A percentile compares a stretch with the other conserved stretches of the same genome.
phyloP scores from a whole-genome alignment of 768 basidiomycete species.

The Mycena indigotica region DNA sequence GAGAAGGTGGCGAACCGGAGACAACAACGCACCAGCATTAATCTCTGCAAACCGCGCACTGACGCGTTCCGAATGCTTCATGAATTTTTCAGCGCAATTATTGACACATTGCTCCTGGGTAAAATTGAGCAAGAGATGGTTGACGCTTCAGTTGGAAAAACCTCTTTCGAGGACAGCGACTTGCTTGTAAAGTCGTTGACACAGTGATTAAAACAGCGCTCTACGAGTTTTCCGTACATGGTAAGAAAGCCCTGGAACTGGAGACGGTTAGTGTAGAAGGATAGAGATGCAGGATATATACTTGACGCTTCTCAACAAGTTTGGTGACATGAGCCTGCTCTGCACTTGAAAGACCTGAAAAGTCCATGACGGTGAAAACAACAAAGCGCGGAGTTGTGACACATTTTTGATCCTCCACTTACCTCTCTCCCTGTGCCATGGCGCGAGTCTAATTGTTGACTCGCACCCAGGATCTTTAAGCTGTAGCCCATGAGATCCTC shows the following conservation, averaged over 20 bases:
- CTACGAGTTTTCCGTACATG: slow-evolving; percentile 92
- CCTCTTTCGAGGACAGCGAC: slow-evolving; percentile 92
- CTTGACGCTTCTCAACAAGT: slow-evolving; percentile 97
- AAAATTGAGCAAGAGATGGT: slow-evolving; percentile 4
- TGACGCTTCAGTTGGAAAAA: slow-evolving; percentile 28
- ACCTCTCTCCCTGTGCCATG: no score
- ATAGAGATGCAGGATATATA: slow-evolving; percentile 29
- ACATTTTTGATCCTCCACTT: background rate
- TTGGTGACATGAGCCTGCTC: slow-evolving; percentile 97
- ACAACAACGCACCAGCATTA: slow-evolving; percentile 73
- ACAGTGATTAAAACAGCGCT: slow-evolving; percentile 94
- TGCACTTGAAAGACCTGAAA: slow-evolving; percentile 83
- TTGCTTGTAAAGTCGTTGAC: slow-evolving; percentile 97
- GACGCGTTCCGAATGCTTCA: slow-evolving; percentile 94
- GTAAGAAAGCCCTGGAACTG: slow-evolving; percentile 99
- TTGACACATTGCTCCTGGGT: slow-evolving; percentile 81
- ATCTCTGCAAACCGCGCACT: slow-evolving; percentile 90
- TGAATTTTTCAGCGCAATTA: slow-evolving; percentile 96
- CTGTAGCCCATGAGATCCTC: background rate
- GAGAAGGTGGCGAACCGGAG: background rate
- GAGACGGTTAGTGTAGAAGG: slow-evolving; percentile 5
- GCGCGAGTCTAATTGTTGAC: slow-evolving; percentile 8
- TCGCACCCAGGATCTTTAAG: slow-evolving; percentile 15
- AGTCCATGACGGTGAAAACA: slow-evolving; percentile 66
- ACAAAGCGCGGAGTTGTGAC: slow-evolving; percentile 8